Evolutionary conservation across 768 basidiomycete genomes (phyloP), one percentile per base, ranked within the genome.

Genomic region (Collybia nuda): DNA sequence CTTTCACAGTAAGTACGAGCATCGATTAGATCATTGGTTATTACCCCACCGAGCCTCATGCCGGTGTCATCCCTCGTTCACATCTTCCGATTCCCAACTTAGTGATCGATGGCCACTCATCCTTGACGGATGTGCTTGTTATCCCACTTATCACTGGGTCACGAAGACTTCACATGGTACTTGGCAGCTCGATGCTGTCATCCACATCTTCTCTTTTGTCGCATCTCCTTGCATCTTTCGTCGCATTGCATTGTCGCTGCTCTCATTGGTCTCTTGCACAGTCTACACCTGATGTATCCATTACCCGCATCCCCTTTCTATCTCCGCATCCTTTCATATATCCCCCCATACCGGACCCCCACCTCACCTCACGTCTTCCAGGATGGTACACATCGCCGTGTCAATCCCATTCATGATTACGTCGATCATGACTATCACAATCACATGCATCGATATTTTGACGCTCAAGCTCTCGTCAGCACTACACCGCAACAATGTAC

Each of bases 241-340:
- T 39, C 29, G 29, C 44, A 35, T 35, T 45, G 44, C 29, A 35
- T 39, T n/a, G 21, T 21, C 43, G 17, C 43, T 39, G 53, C 48
- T 55, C 36, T 54, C 51, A 40, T n/a, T 41, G 51, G 24, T 56
- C 40, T 56, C 52, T 21, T 32, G 47, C 40, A 41, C 42, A 43
- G 44, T 44, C 24, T 22, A 29, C 47, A 32, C 32, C 32, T 32
- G 32, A 53, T 51, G 47, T 51, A 48, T 48, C 54, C 35, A 57
- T 23, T 17, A 48, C 43, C 35, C 29, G 50, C 56, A 54, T 49
- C 44, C 22, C 39, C 26, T 24, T 35, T 32, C 29, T 45, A 19
- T 45, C 36, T 3, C 24, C 24, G 24, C 24, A 26, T 17, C 8
- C 21, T 17, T 32, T 11, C 32, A 11, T 32, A 11, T 5, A 11